Evolutionary conservation across 1,284 basidiomycete species (phyloP).

Genomic region (Athelia sp.): DNA sequence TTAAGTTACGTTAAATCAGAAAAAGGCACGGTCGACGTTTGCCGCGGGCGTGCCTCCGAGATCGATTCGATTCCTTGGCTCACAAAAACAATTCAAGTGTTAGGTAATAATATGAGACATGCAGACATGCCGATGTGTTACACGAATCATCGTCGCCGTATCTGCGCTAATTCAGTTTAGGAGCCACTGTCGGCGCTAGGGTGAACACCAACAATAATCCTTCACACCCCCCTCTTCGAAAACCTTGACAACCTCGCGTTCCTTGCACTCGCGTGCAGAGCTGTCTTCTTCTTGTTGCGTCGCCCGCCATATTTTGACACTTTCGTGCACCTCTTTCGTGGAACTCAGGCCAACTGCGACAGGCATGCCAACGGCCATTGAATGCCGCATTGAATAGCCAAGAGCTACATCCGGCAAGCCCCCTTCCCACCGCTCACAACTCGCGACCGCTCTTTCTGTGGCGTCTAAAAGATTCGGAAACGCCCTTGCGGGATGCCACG

Average conservation of each 20-base stretch:
- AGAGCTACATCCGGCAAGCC: conserved; percentile 68
- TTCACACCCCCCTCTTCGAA: conserved; percentile 48
- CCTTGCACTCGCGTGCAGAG: conserved; percentile 41
- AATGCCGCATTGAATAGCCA: conserved; percentile 62
- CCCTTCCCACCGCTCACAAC: conserved; percentile 32
- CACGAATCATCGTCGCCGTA: neutral
- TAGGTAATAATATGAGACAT: too few relatives aligned
- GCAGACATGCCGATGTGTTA: neutral
- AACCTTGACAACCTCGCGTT: conserved; percentile 40
- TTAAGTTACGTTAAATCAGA: too few relatives aligned
- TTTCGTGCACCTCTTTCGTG: conserved; percentile 70
- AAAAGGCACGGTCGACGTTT: too few relatives aligned
- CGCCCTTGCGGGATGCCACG: conserved; percentile 82
- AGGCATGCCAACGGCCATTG: conserved; percentile 47
- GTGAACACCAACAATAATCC: conserved; percentile 66
- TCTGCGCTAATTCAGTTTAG: too few relatives aligned
- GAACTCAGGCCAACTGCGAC: conserved; percentile 75
- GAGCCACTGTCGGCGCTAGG: too few relatives aligned
- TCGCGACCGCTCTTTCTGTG: conserved; percentile 26
- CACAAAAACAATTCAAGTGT: too few relatives aligned
- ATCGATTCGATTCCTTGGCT: too few relatives aligned
- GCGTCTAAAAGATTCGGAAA: conserved; percentile 45
- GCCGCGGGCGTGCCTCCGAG: too few relatives aligned
- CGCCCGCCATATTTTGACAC: conserved; percentile 62
- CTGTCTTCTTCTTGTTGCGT: conserved; percentile 32